Base-by-base conservation (phyloP, 495 filamentous ascomycete species). In the Parathielavia hyrcaniae region DNA sequence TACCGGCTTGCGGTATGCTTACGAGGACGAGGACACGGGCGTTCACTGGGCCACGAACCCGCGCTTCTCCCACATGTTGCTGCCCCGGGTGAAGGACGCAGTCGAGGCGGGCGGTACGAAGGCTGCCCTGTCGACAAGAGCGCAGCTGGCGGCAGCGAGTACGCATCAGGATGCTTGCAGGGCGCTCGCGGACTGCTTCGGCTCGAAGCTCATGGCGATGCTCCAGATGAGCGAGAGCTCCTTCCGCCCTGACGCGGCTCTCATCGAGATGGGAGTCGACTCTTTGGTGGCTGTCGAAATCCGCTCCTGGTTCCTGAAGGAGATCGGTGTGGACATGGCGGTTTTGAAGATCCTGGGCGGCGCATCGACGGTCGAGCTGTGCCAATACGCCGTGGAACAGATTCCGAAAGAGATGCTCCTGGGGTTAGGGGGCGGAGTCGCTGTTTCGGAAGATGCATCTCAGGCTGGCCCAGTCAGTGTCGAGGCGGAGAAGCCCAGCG, bases 291-390 rank as follows among this genome's bases (percentile, higher is more conserved):
- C 77, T 8, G 73, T 77, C 10, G 72, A 73, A 22, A 63, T 75
- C 4, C 66, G 77, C 1, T 62, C 65, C 1, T 78, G 75, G 77
- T 72, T 76, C 40, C 55, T 71, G 13, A 76, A 75, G 57, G 69
- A 77, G 46, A 50, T 76, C 1, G 61, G 69, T 17, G 68, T 69
- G 19, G 73, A 79, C 44, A 50, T 81, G 9, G 75, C 76, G 5
- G 74, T 80, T 1, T 64, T 79, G 2, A 76, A 81, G 61, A 73
- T 81, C 17, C 57, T 83, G 9, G 61, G 67, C 44, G 72, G 67
- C 17, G 66, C 61, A 14, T 67, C 73, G 13, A 65, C 43, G n/a
- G 17, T 45, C 12, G 43, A 45, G 5, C 43, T 45, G 19, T 45
- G 19, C 43, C 43, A 22, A 10, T 19, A 17, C 22, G 43, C 43